A percentile compares a stretch with the other conserved stretches of the same genome.
Evolutionary conservation across 2,329 filamentous ascomycete genomes (phyloP).

Genomic region (Aspergillus pseudotamarii): DNA sequence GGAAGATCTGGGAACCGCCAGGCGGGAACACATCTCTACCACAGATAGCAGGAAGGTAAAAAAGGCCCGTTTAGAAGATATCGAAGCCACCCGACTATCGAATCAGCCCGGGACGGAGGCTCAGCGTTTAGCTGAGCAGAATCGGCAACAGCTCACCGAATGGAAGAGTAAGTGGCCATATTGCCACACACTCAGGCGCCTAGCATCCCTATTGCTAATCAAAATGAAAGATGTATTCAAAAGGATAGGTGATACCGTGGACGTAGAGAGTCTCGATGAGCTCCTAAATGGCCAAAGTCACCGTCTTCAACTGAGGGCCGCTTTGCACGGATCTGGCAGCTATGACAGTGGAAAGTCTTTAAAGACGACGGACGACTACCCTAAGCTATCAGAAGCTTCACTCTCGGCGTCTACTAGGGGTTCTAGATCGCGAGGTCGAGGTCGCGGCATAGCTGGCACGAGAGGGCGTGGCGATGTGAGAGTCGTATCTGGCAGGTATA

Average conservation of each 20-base stretch:
- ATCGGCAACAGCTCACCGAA: constrained; percentile 28
- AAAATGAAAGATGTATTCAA: constrained; percentile 33
- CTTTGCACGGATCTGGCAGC: constrained; percentile 21
- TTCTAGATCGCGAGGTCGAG: constrained; percentile 20
- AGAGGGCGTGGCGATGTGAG: constrained; percentile 17
- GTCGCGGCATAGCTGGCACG: constrained; percentile 29
- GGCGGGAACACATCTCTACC: constrained; percentile 42
- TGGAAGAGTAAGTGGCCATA: constrained; percentile 37
- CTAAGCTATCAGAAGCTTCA: neutral
- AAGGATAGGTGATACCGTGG: constrained; percentile 32
- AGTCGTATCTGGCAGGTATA: neutral
- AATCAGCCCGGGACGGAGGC: constrained; percentile 35
- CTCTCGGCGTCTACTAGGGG: constrained; percentile 3
- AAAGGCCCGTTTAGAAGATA: constrained; percentile 21
- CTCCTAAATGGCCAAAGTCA: constrained; percentile 44
- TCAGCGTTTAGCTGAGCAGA: constrained; percentile 27
- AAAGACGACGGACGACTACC: neutral
- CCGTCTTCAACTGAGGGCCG: constrained; percentile 31
- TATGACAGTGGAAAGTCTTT: constrained; percentile 13
- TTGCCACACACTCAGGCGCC: no score
- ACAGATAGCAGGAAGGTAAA: constrained; percentile 23
- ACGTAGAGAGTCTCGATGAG: constrained; percentile 33
- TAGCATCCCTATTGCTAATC: constrained; percentile 13
- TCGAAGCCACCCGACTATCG: constrained; percentile 33
- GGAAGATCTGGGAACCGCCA: constrained; percentile 42